Evolutionary conservation across 2,329 filamentous ascomycete species (phyloP), one percentile per base, ranked within the genome.

Genomic region (Helotiales sp.): DNA sequence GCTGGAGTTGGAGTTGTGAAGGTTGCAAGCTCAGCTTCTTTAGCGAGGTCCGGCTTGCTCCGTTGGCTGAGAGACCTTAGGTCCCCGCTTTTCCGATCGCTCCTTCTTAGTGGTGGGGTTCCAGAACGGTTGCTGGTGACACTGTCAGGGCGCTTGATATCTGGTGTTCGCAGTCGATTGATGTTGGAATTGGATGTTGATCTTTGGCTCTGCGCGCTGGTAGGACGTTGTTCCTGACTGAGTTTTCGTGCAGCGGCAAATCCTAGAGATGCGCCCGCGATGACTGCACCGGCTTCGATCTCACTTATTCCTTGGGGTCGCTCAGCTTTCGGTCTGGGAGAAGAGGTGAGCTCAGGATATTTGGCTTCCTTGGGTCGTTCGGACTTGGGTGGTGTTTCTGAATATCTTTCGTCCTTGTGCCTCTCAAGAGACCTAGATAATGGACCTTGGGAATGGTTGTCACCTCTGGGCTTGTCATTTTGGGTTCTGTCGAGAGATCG

Each of bases 81-180:
- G 84, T 96, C 92, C 79, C 91, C 90, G 85, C 91, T 94, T 78
- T 83, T 85, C 59, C 85, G 83, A 73, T 90, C 88, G 70, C 87
- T 85, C 70, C 92, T 87, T 75, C 93, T 87, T 69, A 96, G 85
- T 57, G 91, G 89, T 70, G 90, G 91, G 67, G 89, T 91, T 70
- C 83, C 78, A 75, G 78, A 87, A 70, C 83, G 81, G 67, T 84
- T 82, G 79, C 84, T 89, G 71, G 81, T 76, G 69, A 84, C 78
- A 77, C 89, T 92, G 71, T 90, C 86, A 78, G 91, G 86, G 77
- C 89, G 85, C 40, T 83, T 77, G 32, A 69, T 67, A 65, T 76
- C 74, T 45, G 76, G 75, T 8, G 75, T 78, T 50, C 74, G 73
- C 47, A 78, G 63, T 20, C 76, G 73, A 68, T 74, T 76, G 40